Evolutionary conservation across 2,329 filamentous ascomycete genomes (phyloP), one percentile per base, ranked within the genome.

Genomic region (Trichoderma polysporum): DNA sequence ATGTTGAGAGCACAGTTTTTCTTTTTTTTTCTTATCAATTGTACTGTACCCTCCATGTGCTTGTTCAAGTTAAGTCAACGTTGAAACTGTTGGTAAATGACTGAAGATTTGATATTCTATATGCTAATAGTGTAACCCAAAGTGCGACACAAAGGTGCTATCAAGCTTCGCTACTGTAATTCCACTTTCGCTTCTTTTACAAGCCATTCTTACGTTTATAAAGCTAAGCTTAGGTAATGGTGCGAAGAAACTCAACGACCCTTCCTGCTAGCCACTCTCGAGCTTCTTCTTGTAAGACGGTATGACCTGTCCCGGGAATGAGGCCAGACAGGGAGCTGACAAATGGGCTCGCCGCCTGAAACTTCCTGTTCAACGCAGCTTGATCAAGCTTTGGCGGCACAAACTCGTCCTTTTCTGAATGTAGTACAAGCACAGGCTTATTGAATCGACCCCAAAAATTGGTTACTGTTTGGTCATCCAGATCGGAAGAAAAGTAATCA

Each of bases 401-500:
- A 73, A 82, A 87, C 75, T 91, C 88, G 75, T 94, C 91, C 50
- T 83, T 78, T 6, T 81, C 89, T 1, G 89, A 89, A 67, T 88
- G 86, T 35, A 93, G 74, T 19, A 91, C 86, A 70, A 91, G 79
- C 0, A 92, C 77, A 1, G 87, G 86, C 61, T 85, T 83, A 50
- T 81, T 79, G 65, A 92, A 80, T 58, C 79, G 80, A 3, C 88
- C 85, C 84, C 94, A 97, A n/a, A 89, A 90, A 15, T 76, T 76
- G 27, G 77, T 74, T 7, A 93, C 80, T 19, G 83, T 81, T 35
- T 85, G 81, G 35, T 84, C 79, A 0, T 81, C 77, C n/a, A 95
- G 79, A 74, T 95, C 91, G 2, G 88, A 89, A n/a, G 91, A 94
- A 79, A 97, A 97, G 74, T 91, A 92, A 75, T 97, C 94, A 75